Evolutionary conservation across 1,284 basidiomycete genomes (phyloP).

Genomic region (Sanghuangporus weigelae): DNA sequence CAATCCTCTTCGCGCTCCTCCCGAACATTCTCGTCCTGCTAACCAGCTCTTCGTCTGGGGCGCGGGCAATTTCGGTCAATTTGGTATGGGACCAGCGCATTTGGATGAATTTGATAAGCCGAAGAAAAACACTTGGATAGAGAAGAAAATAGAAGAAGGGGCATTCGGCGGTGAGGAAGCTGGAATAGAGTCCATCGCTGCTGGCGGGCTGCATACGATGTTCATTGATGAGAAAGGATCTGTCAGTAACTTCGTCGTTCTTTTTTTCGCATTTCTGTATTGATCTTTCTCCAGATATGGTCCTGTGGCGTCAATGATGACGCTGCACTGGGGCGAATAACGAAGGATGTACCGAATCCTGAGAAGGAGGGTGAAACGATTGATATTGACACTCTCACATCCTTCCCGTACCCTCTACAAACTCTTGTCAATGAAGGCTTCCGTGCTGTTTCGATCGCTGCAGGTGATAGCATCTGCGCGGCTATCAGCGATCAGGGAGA

Average conservation of each 20-base stretch:
- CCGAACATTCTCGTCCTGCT: slow-evolving; percentile 46
- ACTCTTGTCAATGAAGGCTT: slow-evolving; percentile 71
- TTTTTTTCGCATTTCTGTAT: not conserved
- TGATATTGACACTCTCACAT: slow-evolving; percentile 76
- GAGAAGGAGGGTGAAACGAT: slow-evolving; percentile 52
- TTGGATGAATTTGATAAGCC: slow-evolving; percentile 70
- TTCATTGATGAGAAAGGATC: slow-evolving; percentile 81
- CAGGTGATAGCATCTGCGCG: slow-evolving; percentile 83
- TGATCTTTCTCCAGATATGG: slow-evolving; percentile 52
- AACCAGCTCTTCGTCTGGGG: slow-evolving; percentile 80
- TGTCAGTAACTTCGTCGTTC: slow-evolving; percentile 41
- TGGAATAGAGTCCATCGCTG: slow-evolving; percentile 72
- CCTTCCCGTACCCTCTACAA: slow-evolving; percentile 69
- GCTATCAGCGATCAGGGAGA: slow-evolving; percentile 77
- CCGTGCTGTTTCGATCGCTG: slow-evolving; percentile 76
- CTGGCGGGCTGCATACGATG: slow-evolving; percentile 82
- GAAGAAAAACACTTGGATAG: slow-evolving; percentile 60
- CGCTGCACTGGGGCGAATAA: slow-evolving; percentile 83
- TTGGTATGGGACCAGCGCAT: slow-evolving; percentile 73
- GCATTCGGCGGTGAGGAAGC: slow-evolving; percentile 62
- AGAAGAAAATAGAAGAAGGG: slow-evolving; percentile 56
- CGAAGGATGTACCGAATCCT: slow-evolving; percentile 65
- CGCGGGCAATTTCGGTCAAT: slow-evolving; percentile 83
- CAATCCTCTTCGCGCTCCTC: slow-evolving; percentile 53
- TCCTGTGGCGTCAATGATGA: slow-evolving; percentile 92